Evolutionary conservation across 345 rosid species (phyloP).

Genomic region (Arabis alpina): DNA sequence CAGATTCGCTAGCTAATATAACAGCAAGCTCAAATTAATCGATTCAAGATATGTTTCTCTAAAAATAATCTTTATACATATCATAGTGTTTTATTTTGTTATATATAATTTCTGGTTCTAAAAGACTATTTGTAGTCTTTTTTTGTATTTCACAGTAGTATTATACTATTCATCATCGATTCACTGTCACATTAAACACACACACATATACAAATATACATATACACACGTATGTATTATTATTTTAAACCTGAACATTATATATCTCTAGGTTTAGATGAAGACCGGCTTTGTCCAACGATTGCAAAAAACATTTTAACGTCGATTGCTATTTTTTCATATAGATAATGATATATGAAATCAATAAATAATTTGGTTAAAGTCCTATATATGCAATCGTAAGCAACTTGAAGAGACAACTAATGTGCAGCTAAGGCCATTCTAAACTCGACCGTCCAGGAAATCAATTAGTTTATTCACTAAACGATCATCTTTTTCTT

Average conservation of each 20-base stretch:
- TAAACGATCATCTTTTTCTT: neutral
- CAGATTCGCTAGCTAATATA: constrained; percentile 20
- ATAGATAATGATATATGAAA: neutral
- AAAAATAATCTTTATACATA: neutral
- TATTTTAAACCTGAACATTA: too few species aligned
- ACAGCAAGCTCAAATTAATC: neutral
- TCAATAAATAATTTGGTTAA: constrained; percentile 3
- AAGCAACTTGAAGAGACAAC: constrained; percentile 42
- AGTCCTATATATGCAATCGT: constrained; percentile 32
- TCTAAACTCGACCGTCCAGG: constrained; percentile 34
- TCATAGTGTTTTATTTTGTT: neutral
- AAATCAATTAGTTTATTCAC: constrained; percentile 31
- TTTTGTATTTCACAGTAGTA: neutral
- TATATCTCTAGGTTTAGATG: too few species aligned
- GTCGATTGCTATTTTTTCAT: neutral
- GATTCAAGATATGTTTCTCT: neutral
- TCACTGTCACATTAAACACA: neutral
- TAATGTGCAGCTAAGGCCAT: constrained; percentile 39
- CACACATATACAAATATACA: too few species aligned
- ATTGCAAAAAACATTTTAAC: neutral
- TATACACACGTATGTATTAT: too few species aligned
- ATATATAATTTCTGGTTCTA: neutral
- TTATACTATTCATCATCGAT: neutral
- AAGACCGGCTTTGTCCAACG: neutral
- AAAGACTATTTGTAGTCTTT: neutral